A percentile compares a stretch with the other conserved stretches of the same genome.
phyloP scores from a whole-genome alignment of 225 moss, liverwort and hornwort species.

The Thuidium tamariscinum region DNA sequence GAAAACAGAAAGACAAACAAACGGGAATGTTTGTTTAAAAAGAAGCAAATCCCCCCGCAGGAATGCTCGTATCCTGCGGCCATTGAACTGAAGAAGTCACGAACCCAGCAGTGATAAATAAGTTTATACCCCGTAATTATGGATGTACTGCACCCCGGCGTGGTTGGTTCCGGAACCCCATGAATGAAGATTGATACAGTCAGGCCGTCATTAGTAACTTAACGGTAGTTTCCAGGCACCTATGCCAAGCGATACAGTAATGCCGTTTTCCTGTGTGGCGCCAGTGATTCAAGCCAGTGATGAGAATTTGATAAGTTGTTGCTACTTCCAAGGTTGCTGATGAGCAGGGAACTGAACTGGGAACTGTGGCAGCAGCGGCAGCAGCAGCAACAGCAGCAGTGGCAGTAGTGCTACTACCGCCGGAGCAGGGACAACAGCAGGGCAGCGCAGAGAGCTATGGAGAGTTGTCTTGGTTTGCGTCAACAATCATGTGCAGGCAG shows the following conservation, averaged over 20 bases:
- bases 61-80: not conserved
- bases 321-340: not conserved
- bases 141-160: not conserved
- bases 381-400: too few relatives aligned
- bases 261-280: not conserved
- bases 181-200: not conserved
- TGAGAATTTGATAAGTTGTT: not conserved
- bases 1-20: too few relatives aligned
- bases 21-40: too few relatives aligned
- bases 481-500: not conserved
- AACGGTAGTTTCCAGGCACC: not conserved
- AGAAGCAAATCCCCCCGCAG: too few relatives aligned
- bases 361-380: not conserved
- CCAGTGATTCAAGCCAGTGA: not conserved
- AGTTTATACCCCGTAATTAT: not conserved
- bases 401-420: not conserved
- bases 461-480: not conserved
- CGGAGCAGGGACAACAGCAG: not conserved
- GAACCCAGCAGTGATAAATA: not conserved
- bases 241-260: not conserved
- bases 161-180: too few relatives aligned
- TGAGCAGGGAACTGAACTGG: not conserved
- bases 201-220: not conserved
- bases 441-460: not conserved
- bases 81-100: not conserved